phyloP scores from a whole-genome alignment of 2,329 filamentous ascomycete species.

The Fusarium sp. region DNA sequence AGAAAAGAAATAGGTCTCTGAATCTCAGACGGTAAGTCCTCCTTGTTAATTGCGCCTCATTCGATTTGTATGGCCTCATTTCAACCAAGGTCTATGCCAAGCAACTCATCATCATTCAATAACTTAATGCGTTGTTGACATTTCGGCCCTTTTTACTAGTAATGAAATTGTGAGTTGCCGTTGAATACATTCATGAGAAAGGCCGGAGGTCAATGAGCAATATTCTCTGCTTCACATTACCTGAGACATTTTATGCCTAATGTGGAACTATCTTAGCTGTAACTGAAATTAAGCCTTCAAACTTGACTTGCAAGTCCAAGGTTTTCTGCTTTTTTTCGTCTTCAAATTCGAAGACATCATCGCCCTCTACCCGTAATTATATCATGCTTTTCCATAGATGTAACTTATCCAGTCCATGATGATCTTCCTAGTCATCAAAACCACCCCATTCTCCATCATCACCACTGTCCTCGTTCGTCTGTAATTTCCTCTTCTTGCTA shows the following conservation, averaged over 20 bases:
- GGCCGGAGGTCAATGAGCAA: slow-evolving; percentile 2
- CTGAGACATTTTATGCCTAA: slow-evolving; percentile 12
- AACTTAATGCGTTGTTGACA: neutral
- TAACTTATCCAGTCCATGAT: neutral
- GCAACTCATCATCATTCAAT: neutral
- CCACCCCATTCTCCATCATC: slow-evolving; percentile 61
- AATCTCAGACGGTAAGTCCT: no score
- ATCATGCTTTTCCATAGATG: neutral
- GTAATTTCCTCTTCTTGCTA: slow-evolving; percentile 67
- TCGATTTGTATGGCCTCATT: neutral
- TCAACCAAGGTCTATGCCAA: neutral
- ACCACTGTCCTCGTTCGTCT: slow-evolving; percentile 42
- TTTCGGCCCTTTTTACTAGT: neutral
- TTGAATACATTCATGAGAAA: slow-evolving; percentile 13
- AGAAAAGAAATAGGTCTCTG: neutral
- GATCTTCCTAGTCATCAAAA: slow-evolving; percentile 51
- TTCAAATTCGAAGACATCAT: neutral
- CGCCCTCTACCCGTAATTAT: neutral
- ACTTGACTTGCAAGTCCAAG: slow-evolving; percentile 1
- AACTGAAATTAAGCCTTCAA: slow-evolving; percentile 7
- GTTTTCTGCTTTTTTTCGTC: slow-evolving; percentile 9
- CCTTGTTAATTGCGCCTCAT: neutral
- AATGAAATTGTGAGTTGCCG: neutral
- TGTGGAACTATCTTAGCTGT: neutral
- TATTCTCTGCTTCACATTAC: neutral